phyloP scores from a whole-genome alignment of 2,329 filamentous ascomycete species.

The Colletotrichum chrysophilum region DNA sequence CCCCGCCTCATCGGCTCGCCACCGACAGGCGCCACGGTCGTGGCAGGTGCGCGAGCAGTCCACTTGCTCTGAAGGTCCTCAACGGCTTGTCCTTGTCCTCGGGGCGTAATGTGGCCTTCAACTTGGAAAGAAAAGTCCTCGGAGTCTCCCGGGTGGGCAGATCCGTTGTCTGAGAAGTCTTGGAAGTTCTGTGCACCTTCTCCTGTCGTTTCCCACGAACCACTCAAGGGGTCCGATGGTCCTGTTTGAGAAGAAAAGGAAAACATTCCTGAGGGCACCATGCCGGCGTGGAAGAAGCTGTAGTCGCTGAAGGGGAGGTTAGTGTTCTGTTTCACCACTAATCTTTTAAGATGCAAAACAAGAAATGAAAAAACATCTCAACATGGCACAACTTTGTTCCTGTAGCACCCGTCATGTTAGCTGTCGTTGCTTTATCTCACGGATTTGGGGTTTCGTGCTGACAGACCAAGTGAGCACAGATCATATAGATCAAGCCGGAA shows the following conservation, averaged over 20 bases:
- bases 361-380: slow-evolving; percentile 34
- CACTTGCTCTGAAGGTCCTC: slow-evolving; percentile 56
- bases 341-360: slow-evolving; percentile 29
- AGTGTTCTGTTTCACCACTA: slow-evolving; percentile 61
- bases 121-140: slow-evolving; percentile 58
- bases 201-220: slow-evolving; percentile 61
- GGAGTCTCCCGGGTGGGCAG: slow-evolving; percentile 54
- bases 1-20: slow-evolving; percentile 49
- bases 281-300: slow-evolving; percentile 58
- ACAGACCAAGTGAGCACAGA: slow-evolving; percentile 39
- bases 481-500: slow-evolving; percentile 3
- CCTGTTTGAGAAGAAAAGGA: slow-evolving; percentile 65
- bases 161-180: slow-evolving; percentile 56
- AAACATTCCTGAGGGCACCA: slow-evolving; percentile 59
- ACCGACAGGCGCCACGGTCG: slow-evolving; percentile 33
- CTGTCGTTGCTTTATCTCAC: slow-evolving; percentile 21
- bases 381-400: slow-evolving; percentile 64
- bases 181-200: slow-evolving; percentile 67
- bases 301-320: slow-evolving; percentile 60
- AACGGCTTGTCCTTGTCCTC: slow-evolving; percentile 52
- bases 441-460: slow-evolving; percentile 26
- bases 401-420: slow-evolving; percentile 41
- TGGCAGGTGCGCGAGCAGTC: slow-evolving; percentile 42
- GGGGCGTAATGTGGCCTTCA: slow-evolving; percentile 57
- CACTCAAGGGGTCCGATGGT: slow-evolving; percentile 60